phyloP scores from a whole-genome alignment of 2,329 filamentous ascomycete species.

The Colletotrichum horii region DNA sequence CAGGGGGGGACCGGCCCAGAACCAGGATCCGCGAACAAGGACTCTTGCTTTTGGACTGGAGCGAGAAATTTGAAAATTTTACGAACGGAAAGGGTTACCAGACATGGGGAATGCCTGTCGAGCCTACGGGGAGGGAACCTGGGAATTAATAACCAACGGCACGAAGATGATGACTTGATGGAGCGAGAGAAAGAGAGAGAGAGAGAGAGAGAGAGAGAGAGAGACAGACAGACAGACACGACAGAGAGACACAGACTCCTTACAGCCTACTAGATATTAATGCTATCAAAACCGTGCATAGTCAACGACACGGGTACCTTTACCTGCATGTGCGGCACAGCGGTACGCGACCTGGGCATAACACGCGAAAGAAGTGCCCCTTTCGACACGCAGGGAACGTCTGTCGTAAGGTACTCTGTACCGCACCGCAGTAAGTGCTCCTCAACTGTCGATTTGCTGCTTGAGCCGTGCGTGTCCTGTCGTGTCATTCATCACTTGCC shows the following conservation, averaged over 20 bases:
- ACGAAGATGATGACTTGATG: not conserved
- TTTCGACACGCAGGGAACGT: not conserved
- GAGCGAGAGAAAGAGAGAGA: slow-evolving; percentile 1
- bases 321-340: not conserved
- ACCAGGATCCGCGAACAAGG: not conserved
- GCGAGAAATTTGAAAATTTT: slow-evolving; percentile 19
- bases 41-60: not conserved
- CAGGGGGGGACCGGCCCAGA: not conserved
- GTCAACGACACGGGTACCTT: not conserved
- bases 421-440: not conserved
- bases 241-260: not conserved
- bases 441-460: not conserved
- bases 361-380: not conserved
- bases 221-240: not conserved
- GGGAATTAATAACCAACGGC: not conserved
- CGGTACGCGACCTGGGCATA: not conserved
- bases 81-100: slow-evolving; percentile 2
- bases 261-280: not conserved
- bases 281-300: not conserved
- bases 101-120: slow-evolving; percentile 19
- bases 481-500: not conserved
- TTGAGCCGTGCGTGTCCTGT: not conserved
- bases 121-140: not conserved
- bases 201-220: not conserved
- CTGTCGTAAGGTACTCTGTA: not conserved